Evolutionary conservation across 345 rosid genomes (phyloP), one percentile per base, ranked within the genome.

Genomic region (Lenwebbia sp.): DNA sequence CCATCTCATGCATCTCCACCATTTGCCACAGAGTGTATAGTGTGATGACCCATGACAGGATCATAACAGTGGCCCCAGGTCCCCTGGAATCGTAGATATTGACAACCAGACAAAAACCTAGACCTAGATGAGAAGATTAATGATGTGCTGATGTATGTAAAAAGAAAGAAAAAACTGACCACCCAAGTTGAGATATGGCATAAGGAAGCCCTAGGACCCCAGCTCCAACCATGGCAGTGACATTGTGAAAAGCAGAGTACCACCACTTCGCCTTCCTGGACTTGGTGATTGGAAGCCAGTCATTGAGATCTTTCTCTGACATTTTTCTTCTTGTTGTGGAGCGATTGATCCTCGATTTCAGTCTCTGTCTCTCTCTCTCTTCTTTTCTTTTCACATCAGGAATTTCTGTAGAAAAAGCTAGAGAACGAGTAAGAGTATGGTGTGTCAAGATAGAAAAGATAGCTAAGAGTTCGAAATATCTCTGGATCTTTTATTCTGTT

Each of bases 1-100:
- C 94, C 58, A 90, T 91, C 91, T 96, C 97, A 25, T 96, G 98
- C 98, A 96, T 93, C 89, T 96, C 93, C 89, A 96, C 95, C 96
- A 94, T 96, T 88, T 94, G 96, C 96, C 98, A 94, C 44, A 94
- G 56, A 5, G 98, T 94, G 76, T 94, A 94, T 0, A 96, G 82
- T 5, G 96, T 94, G n/a, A 96, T 92, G 17, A 92, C 13, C 98
- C 97, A 96, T 85, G 96, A 96, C 86, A 94, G 13, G 10, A 89
- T 26, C 94, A 94, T 52, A 12, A 92, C 54, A 2, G 88, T 87
- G 23, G 56, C 84, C 17, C 87, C 87, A 5, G 87, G 87, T 25
- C 87, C 87, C 87, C 86, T 85, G 82, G 55, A 74, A 56, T 2
- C 22, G 25, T 7, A 33, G 11, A 15, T 30, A 30, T 23, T 33